A percentile compares a stretch with the other conserved stretches of the same genome.
Evolutionary conservation across 331 rosid genomes (phyloP).

Genomic region (Pyracantha coccinea): DNA sequence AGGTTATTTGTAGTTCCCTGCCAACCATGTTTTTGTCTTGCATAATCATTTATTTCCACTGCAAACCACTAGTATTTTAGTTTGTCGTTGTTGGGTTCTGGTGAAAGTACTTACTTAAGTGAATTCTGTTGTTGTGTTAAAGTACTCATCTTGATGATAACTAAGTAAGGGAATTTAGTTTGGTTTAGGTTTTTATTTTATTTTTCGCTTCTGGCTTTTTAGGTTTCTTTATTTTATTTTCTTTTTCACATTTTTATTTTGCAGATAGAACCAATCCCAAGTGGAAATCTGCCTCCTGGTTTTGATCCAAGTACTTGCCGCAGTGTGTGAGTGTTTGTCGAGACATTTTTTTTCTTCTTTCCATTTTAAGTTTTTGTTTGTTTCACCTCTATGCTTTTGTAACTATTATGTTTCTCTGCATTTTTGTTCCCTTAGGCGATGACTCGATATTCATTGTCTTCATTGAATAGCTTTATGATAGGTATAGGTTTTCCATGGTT

Average conservation of each 20-base stretch:
- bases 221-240: slow-evolving; percentile 20
- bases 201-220: slow-evolving; percentile 5
- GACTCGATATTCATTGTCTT: not conserved
- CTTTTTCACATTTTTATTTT: slow-evolving; percentile 46
- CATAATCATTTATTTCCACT: not conserved
- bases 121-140: slow-evolving; percentile 2
- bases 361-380: not conserved
- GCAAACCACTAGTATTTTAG: not conserved
- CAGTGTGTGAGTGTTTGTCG: slow-evolving; percentile 97
- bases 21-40: not conserved
- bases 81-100: not conserved
- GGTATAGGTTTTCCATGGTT: not conserved
- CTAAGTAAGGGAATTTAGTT: slow-evolving; percentile 8
- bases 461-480: not conserved
- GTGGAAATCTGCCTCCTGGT: slow-evolving; percentile 99
- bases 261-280: slow-evolving; percentile 99
- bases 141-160: slow-evolving; percentile 11
- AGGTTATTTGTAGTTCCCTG: not conserved
- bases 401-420: not conserved
- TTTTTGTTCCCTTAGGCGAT: not conserved
- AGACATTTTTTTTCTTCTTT: slow-evolving; percentile 19
- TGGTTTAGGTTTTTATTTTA: slow-evolving; percentile 11
- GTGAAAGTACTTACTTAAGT: not conserved
- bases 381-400: slow-evolving; percentile 15
- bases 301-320: slow-evolving; percentile 99